Evolutionary conservation across 2,329 filamentous ascomycete species (phyloP), one percentile per base, ranked within the genome.

Genomic region (Stagonosporopsis tanaceti): DNA sequence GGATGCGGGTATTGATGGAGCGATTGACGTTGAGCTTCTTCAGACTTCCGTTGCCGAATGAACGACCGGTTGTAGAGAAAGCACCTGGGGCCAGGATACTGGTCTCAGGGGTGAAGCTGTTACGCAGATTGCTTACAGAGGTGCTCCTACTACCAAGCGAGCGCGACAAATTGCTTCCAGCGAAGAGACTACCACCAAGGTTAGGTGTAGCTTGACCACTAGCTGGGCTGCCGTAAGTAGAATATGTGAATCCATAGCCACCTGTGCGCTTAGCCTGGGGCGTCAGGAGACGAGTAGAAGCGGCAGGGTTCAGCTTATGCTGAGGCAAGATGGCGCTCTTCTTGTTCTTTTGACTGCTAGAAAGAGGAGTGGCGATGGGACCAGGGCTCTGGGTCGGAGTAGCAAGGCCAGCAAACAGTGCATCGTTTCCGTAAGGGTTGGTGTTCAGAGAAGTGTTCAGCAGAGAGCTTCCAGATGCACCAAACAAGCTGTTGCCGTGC

Each of bases 1-100:
- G 82, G 24, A 79, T 80, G 67, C 92, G 71, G 8, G 67, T 89
- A 56, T 85, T 93, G 73, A 99, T 83, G 64, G 89, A 90, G 62
- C 92, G 89, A 77, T 97, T 96, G 74, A 99, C 97, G 50, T 93
- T 90, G 54, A 99, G 85, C 76, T 93, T 93, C 81, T 97, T 97
- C 66, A 97, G 86, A 72, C 85, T 91, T 37, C 75, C 74, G 20
- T 67, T 71, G 15, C 67, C 69, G 46, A 70, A 76, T 27, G 67
- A 64, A 32, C 73, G 73, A 48, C 71, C 70, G 34, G 86, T 89
- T 25, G 89, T 83, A 2, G 91, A 91, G 75, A 97, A 93, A 2
- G 93, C 92, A 35, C 92, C 92, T 0, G 93, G 93, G 1, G 91
- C 86, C 27, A 97, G 82, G 54, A 97, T 89, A 75, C 92, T 96